Percentiles rank a stretch among this genome's conserved stretches.
These are phyloP conservation scores for Byssochlamys sp. DNA, from an alignment of 2,329 filamentous ascomycete genomes.

Conservation along the genomic window DNA sequence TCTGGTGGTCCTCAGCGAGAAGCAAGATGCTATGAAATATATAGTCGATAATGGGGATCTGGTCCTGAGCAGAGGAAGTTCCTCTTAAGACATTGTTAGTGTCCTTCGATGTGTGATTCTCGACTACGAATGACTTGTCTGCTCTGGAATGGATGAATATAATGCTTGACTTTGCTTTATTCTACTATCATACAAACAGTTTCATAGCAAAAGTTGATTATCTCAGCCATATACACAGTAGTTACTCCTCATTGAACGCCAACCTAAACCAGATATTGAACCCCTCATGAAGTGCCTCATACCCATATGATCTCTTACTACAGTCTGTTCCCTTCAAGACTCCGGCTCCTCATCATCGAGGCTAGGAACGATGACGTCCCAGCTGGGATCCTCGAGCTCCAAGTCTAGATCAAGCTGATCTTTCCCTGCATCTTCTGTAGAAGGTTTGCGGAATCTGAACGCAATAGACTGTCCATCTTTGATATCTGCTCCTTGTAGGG, in stretches of 20 bases:
- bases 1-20: too few species aligned
- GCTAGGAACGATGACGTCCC: constrained; percentile 28
- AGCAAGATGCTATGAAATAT: too few species aligned
- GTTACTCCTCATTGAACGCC: background rate
- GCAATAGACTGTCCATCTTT: constrained; percentile 23
- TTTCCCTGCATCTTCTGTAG: constrained; percentile 5
- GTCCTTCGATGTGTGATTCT: background rate
- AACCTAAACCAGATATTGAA: background rate
- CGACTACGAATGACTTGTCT: too few species aligned
- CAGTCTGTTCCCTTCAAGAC: constrained; percentile 3
- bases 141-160: too few species aligned
- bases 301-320: background rate
- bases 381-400: constrained; percentile 23
- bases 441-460: constrained; percentile 24
- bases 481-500: constrained; percentile 19
- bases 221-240: background rate
- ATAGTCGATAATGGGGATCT: too few species aligned
- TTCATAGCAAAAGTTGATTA: background rate
- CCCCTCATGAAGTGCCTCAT: background rate
- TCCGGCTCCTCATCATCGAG: constrained; percentile 24
- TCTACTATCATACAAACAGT: background rate
- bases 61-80: too few species aligned
- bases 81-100: background rate
- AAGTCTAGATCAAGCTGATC: constrained; percentile 17
- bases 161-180: background rate